Evolutionary conservation across 2,329 filamentous ascomycete species (phyloP), one percentile per base, ranked within the genome.

Genomic region (Rosellinia necatrix): DNA sequence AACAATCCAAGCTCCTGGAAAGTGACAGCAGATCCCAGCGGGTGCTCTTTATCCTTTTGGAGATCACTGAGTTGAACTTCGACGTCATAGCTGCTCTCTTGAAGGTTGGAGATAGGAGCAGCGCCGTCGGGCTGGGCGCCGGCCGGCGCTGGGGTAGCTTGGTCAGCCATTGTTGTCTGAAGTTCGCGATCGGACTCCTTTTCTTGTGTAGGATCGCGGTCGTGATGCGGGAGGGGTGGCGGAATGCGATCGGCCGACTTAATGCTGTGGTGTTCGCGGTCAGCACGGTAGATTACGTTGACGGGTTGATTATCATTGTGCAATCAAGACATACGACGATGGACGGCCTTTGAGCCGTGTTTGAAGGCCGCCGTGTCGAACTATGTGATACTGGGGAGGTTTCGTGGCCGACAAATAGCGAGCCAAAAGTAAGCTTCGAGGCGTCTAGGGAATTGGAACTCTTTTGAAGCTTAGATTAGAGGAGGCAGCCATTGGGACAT

Each of bases 1-100:
- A 76, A 96, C 89, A 99, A 81, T 64, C 90, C 87, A 53, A 97
- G 84, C 62, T 97, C 87, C 64, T 94, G 85, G 72, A 97, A 99
- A 1, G 83, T 85, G 65, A 88, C 88, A 46, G 88, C 87, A 3
- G 93, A 97, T 73, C 86, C 94, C 21, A 97, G 83, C 9, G 93
- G 93, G 70, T 92, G 93, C 68, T 91, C 88, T 9, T 89, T 86
- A 70, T 97, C 91, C 25, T 86, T 84, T 74, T 97, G 92, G 50
- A 96, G 81, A 70, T 96, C 92, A 67, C 88, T 92, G 56, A 97
- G 83, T 74, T 93, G 94, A 66, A 99, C 91, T 69, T 96, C 89
- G 64, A 99, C 93, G 64, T 94, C 89, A 74, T 89, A 96, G 56
- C 89, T 86, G 3, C 87, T 86, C 72, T 97, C 90, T 42, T 83